phyloP scores from a whole-genome alignment of 768 basidiomycete genomes.

The Gymnopilus junonius region DNA sequence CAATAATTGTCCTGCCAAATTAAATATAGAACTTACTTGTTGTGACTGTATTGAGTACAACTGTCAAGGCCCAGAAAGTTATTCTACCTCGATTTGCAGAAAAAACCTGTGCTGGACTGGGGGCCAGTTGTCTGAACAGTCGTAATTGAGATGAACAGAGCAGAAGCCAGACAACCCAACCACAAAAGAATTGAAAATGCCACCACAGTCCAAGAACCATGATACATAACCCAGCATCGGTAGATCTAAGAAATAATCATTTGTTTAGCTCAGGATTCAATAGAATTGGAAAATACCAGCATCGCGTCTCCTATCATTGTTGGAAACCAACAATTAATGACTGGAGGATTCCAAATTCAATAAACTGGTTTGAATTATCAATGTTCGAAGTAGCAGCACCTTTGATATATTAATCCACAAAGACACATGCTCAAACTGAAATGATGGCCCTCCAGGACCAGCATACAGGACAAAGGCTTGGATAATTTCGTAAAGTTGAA shows the following conservation, averaged over 20 bases:
- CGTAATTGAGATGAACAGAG: conserved; percentile 12
- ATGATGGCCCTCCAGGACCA: conserved; percentile 7
- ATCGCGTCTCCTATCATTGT: conserved; percentile 21
- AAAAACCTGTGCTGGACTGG: conserved; percentile 12
- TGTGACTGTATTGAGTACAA: conserved; percentile 19
- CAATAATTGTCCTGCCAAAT: not conserved
- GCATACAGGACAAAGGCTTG: conserved; percentile 17
- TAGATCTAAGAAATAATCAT: not conserved
- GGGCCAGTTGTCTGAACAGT: conserved; percentile 7
- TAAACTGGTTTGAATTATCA: not conserved
- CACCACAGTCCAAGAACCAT: not conserved
- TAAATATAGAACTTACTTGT: not conserved
- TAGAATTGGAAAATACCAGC: conserved; percentile 11
- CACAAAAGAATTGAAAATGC: conserved; percentile 11
- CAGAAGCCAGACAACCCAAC: conserved; percentile 3
- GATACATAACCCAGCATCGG: conserved; percentile 6
- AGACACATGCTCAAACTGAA: conserved; percentile 11
- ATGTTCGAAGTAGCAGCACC: too few species aligned
- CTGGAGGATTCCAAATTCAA: not conserved
- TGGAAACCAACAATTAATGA: conserved; percentile 15
- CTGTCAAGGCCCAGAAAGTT: conserved; percentile 21
- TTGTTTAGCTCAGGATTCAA: not conserved
- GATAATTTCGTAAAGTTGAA: conserved; percentile 9
- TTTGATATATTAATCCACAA: conserved; percentile 19
- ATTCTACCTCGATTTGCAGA: conserved; percentile 12